These are phyloP conservation scores for Erythrophleum fordii DNA, from an alignment of 306 rosid species.

Conservation along the genomic window DNA sequence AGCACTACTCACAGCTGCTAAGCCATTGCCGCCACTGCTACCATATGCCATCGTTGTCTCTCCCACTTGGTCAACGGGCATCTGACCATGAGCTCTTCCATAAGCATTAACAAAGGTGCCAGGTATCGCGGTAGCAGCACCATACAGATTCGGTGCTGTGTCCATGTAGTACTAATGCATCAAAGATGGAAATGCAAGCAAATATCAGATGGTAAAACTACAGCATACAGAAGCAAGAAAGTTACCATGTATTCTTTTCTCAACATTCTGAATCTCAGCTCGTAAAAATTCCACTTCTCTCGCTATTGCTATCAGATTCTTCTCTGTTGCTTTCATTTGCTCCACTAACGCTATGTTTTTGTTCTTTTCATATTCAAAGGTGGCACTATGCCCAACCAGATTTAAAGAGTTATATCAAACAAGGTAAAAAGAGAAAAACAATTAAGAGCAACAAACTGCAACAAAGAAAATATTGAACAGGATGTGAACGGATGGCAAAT, in stretches of 20 bases:
- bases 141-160: conserved; percentile 55
- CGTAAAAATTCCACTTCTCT: conserved; percentile 80
- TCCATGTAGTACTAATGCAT: conserved; percentile 25
- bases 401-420: conserved; percentile 32
- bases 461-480: conserved; percentile 26
- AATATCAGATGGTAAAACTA: conserved; percentile 15
- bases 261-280: conserved; percentile 62
- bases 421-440: conserved; percentile 24
- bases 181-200: conserved; percentile 35
- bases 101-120: conserved; percentile 53
- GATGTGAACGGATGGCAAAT: conserved; percentile 7
- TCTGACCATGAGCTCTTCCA: conserved; percentile 54
- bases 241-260: conserved; percentile 73
- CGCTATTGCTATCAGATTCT: conserved; percentile 73
- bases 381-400: conserved; percentile 52
- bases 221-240: conserved; percentile 29
- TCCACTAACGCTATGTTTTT: conserved; percentile 75
- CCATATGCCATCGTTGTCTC: conserved; percentile 47
- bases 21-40: conserved; percentile 47
- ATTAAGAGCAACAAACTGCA: conserved; percentile 19
- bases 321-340: conserved; percentile 76
- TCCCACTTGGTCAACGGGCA: conserved; percentile 51
- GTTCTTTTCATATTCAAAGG: conserved; percentile 75
- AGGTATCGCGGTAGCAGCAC: conserved; percentile 44
- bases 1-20: conserved; percentile 33